phyloP scores from a whole-genome alignment of 495 filamentous ascomycete species.

The Penicillium goetzii region DNA sequence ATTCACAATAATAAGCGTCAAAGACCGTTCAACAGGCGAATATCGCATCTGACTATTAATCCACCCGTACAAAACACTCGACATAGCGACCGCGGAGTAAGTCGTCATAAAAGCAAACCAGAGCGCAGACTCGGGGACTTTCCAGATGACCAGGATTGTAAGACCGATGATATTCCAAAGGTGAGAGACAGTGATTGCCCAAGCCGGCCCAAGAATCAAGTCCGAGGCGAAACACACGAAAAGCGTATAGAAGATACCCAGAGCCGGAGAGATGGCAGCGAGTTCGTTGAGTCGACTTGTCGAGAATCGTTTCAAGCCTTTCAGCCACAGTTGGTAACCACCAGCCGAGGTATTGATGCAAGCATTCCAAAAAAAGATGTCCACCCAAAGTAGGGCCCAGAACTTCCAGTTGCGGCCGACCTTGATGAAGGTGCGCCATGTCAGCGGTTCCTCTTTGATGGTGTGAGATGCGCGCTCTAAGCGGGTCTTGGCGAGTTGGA shows the following conservation, averaged over 20 bases:
- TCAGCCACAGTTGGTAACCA: slow-evolving; percentile 51
- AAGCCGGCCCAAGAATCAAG: slow-evolving; percentile 45
- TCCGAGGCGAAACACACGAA: slow-evolving; percentile 54
- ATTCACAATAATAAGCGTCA: slow-evolving; percentile 58
- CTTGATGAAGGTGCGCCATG: slow-evolving; percentile 32
- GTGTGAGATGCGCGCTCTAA: slow-evolving; percentile 33
- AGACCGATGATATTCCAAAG: slow-evolving; percentile 44
- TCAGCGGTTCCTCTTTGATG: slow-evolving; percentile 33
- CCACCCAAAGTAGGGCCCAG: slow-evolving; percentile 48
- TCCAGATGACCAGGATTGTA: slow-evolving; percentile 54
- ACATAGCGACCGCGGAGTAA: slow-evolving; percentile 40
- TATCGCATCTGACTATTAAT: slow-evolving; percentile 51
- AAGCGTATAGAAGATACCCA: slow-evolving; percentile 52
- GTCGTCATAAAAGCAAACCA: slow-evolving; percentile 53
- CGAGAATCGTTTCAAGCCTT: slow-evolving; percentile 43
- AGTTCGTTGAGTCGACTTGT: slow-evolving; percentile 50
- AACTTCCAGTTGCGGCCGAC: slow-evolving; percentile 37
- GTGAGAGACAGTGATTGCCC: slow-evolving; percentile 50
- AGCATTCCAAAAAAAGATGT: slow-evolving; percentile 56
- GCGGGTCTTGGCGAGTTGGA: slow-evolving; percentile 36
- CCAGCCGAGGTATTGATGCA: slow-evolving; percentile 36
- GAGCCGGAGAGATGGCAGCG: slow-evolving; percentile 43
- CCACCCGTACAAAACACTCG: slow-evolving; percentile 49
- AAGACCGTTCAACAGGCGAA: slow-evolving; percentile 60
- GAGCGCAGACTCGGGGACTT: slow-evolving; percentile 50